Base-by-base conservation (phyloP, 2,329 filamentous ascomycete genomes). In the Exophiala xenobiotica region DNA sequence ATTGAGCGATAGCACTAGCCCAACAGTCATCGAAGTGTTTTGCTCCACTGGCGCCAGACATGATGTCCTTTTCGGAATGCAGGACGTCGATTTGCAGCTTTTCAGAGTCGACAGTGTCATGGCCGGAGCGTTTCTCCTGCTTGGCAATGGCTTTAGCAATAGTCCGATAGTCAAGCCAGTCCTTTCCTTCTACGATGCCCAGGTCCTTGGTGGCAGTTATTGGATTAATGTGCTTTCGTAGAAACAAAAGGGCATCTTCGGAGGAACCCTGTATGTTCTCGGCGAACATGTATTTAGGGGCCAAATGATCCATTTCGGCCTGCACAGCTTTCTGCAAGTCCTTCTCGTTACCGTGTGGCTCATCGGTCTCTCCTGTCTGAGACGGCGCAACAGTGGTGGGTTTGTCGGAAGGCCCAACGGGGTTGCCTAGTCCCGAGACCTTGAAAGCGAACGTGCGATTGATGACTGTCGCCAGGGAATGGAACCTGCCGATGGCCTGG, bases 21-120 rank as follows among this genome's bases (percentile, higher is more conserved):
- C 46, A 49, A 26, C 46, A 49, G 16, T 26, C 26, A 31, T 49
- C 46, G 22, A 49, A 49, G 24, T 40, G 29, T 6, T 6, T 31
- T 29, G 35, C 23, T 2, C 46, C 46, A n/a, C 29, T 49, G 0
- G 46, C 11, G 23, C 46, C 33, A 29, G 26, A 27, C 33, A 49
- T 14, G 6, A 40, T 40, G 24, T 49, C 46, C 16, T 38, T 40
- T 39, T 38, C 35, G 18, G 46, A 23, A 40, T 40, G 24, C 7
- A 49, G 23, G 6, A 12, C 46, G 12, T 40, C 33, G 22, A 49
- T 6, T 22, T 22, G 16, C 6, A 49, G 37, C 14, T 42, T 42
- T 2, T 3, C 41, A 9, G 23, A 27, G 35, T 20, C 26, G 19
- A 8, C 12, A 9, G 12, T 26, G 35, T 18, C 12, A 9, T 23